Percentiles rank a stretch among this genome's conserved stretches.
Evolutionary conservation across 2,329 filamentous ascomycete genomes (phyloP).

Genomic region (Fusarium pseudonygamai): DNA sequence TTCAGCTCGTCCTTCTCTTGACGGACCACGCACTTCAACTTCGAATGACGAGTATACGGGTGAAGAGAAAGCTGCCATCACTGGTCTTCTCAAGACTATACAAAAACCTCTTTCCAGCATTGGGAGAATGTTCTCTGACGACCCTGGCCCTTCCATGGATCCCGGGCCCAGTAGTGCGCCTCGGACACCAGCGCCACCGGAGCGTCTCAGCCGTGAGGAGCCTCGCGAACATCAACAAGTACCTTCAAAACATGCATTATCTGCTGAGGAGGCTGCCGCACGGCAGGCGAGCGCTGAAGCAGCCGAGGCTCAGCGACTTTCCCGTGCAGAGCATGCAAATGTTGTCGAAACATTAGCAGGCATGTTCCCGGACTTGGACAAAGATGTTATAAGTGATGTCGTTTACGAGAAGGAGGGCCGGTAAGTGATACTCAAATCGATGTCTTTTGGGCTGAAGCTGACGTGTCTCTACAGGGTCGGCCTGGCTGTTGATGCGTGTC

Average conservation of each 20-base stretch:
- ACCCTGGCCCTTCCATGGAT: conserved; percentile 54
- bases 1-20: conserved; percentile 55
- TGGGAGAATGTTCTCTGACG: conserved; percentile 90
- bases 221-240: conserved; percentile 47
- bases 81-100: conserved; percentile 87
- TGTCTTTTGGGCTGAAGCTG: neutral
- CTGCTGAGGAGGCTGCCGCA: conserved; percentile 87
- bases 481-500: conserved; percentile 84
- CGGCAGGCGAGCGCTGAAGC: conserved; percentile 89
- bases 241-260: conserved; percentile 58
- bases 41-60: conserved; percentile 63
- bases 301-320: conserved; percentile 85
- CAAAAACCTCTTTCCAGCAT: conserved; percentile 92
- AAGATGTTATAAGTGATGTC: conserved; percentile 95
- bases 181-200: conserved; percentile 51
- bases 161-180: conserved; percentile 45
- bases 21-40: conserved; percentile 63
- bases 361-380: conserved; percentile 97
- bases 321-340: conserved; percentile 85
- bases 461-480: conserved; percentile 68
- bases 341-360: conserved; percentile 93
- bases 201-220: conserved; percentile 47
- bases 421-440: conserved; percentile 60
- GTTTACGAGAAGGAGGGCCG: conserved; percentile 94
- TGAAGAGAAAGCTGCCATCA: conserved; percentile 83